phyloP scores from a whole-genome alignment of 2,329 filamentous ascomycete genomes.

The Anthostomella pinea region DNA sequence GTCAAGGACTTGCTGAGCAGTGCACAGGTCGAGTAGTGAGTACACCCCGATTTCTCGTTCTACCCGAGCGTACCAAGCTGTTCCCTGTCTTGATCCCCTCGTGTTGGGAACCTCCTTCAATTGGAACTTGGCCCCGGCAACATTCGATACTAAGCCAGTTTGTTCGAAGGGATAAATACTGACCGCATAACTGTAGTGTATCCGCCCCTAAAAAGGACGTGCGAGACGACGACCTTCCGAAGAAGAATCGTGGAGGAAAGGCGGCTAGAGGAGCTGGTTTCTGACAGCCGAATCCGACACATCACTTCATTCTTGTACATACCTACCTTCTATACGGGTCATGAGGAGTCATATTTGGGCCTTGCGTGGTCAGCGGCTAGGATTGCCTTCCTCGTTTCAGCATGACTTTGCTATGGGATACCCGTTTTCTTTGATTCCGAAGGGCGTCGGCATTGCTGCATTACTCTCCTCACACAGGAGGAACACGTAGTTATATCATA shows the following conservation, averaged over 20 bases:
- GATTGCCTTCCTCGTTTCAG: neutral
- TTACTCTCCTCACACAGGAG: no score
- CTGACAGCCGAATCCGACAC: conserved; percentile 2
- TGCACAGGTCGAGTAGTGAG: conserved; percentile 32
- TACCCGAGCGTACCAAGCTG: no score
- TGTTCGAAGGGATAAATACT: no score
- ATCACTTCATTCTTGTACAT: neutral
- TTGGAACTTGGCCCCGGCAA: no score
- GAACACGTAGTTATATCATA: no score
- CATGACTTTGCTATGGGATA: conserved; percentile 1
- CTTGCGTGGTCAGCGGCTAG: neutral
- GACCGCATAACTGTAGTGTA: no score
- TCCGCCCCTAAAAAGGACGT: conserved; percentile 18
- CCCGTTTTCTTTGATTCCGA: neutral
- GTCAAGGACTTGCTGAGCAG: conserved; percentile 35
- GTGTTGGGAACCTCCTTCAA: no score
- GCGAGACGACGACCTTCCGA: conserved; percentile 11
- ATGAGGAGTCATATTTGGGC: neutral
- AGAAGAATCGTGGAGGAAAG: conserved; percentile 19
- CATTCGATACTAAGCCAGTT: no score
- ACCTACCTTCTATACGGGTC: neutral
- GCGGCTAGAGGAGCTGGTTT: conserved; percentile 9
- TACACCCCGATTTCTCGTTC: no score
- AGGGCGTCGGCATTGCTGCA: no score
- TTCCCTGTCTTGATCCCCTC: no score